These are phyloP conservation scores for Xerocomus amazonicus DNA, from an alignment of 1,284 basidiomycete genomes.

Conservation along the genomic window DNA sequence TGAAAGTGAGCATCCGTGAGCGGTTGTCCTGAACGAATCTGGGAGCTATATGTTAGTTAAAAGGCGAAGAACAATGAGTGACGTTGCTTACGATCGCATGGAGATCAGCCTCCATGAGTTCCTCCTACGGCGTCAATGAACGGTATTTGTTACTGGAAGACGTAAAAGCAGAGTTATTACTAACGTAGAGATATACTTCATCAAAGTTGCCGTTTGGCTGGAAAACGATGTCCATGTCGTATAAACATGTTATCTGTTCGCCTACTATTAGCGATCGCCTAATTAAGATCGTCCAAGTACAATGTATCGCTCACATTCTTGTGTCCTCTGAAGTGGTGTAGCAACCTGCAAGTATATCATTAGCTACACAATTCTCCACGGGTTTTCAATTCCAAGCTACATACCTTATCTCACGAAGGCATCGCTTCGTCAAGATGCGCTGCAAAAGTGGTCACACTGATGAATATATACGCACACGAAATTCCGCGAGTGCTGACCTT, in stretches of 20 bases:
- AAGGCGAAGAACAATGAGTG: neutral
- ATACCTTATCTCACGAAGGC: slow-evolving; percentile 88
- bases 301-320: slow-evolving; percentile 69
- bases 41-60: slow-evolving; percentile 10
- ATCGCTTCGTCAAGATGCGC: slow-evolving; percentile 94
- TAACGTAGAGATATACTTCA: slow-evolving; percentile 90
- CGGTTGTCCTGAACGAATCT: slow-evolving; percentile 97
- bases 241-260: slow-evolving; percentile 80
- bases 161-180: slow-evolving; percentile 26
- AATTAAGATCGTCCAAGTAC: slow-evolving; percentile 10
- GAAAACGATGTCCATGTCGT: slow-evolving; percentile 97
- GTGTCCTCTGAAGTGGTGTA: slow-evolving; percentile 96
- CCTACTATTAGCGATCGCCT: slow-evolving; percentile 5
- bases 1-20: slow-evolving; percentile 99
- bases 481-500: slow-evolving; percentile 53
- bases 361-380: slow-evolving; percentile 2
- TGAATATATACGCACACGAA: neutral
- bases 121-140: slow-evolving; percentile 57
- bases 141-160: neutral
- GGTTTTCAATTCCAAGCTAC: slow-evolving; percentile 21
- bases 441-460: slow-evolving; percentile 29
- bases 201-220: slow-evolving; percentile 87
- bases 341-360: slow-evolving; percentile 47
- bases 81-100: slow-evolving; percentile 80
- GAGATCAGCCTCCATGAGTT: slow-evolving; percentile 99